These are phyloP conservation scores for Protea cynaroides DNA, from an alignment of 164 flowering plant genomes.

Conservation along the genomic window DNA sequence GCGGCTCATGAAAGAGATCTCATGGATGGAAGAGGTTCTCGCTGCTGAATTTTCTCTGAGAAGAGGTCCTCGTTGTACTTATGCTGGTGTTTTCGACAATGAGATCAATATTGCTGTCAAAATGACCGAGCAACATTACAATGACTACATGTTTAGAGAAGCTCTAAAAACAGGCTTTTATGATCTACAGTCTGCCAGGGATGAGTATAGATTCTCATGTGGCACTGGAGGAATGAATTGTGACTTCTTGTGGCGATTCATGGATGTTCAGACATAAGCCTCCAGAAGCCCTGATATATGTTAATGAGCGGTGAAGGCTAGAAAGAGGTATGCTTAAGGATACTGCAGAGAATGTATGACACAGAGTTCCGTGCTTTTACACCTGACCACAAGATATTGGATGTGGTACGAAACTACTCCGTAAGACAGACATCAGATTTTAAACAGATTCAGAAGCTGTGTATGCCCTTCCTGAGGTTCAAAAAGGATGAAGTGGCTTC, in stretches of 20 bases:
- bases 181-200: constrained; percentile 87
- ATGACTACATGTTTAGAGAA: too few relatives aligned
- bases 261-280: constrained; percentile 74
- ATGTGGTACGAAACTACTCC: constrained; percentile 39
- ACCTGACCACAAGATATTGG: constrained; percentile 54
- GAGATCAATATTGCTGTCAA: too few relatives aligned
- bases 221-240: constrained; percentile 80
- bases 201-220: constrained; percentile 79
- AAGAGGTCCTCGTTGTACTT: too few relatives aligned
- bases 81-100: too few relatives aligned
- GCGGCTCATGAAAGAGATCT: constrained; percentile 72
- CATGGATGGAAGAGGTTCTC: constrained; percentile 86
- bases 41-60: constrained; percentile 55
- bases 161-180: too few relatives aligned
- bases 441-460: too few relatives aligned
- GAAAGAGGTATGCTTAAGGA: too few relatives aligned
- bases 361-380: constrained; percentile 37
- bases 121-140: constrained; percentile 53
- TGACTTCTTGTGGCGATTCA: constrained; percentile 51
- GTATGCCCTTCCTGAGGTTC: too few relatives aligned
- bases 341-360: constrained; percentile 53
- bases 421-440: too few relatives aligned
- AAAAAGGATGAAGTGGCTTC: constrained; percentile 37
- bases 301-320: constrained; percentile 70
- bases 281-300: constrained; percentile 56